Percentiles rank a stretch among this genome's conserved stretches.
Conservation (phyloP, 2,329 filamentous ascomycete species). For the Escovopsis weberi region DNA sequence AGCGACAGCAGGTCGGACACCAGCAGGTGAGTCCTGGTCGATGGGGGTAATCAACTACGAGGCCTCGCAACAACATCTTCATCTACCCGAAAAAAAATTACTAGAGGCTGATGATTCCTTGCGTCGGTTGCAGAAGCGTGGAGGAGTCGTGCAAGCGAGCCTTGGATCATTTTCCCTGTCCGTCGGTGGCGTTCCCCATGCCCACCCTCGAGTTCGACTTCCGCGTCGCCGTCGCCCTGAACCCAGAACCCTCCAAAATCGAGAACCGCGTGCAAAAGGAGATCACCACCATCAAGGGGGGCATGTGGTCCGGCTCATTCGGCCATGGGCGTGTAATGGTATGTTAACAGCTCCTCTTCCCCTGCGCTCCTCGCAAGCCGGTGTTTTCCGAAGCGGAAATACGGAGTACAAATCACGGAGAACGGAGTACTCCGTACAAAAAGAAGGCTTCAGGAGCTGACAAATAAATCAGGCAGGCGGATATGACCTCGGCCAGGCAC, state of each 20-base stretch:
- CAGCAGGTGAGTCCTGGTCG: conserved; percentile 2
- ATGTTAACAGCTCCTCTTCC: conserved; percentile 8
- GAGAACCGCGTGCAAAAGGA: conserved; percentile 30
- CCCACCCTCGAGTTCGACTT: conserved; percentile 35
- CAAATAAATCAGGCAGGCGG: conserved; percentile 23
- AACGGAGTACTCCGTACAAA: neutral
- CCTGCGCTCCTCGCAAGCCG: neutral
- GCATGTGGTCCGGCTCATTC: conserved; percentile 33
- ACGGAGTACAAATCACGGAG: neutral
- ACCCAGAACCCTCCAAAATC: conserved; percentile 27
- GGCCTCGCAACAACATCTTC: neutral
- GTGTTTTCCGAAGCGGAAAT: neutral
- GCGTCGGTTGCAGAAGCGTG: conserved; percentile 14
- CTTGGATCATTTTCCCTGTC: conserved; percentile 26
- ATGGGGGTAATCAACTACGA: too few species aligned
- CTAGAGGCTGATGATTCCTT: conserved; percentile 8
- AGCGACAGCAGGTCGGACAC: conserved; percentile 1
- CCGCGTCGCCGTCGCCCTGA: conserved; percentile 31
- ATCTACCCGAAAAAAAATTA: neutral
- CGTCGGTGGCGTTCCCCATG: conserved; percentile 28
- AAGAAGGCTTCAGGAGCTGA: neutral
- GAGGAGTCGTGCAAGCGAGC: conserved; percentile 25
- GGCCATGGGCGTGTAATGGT: conserved; percentile 33
- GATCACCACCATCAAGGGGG: conserved; percentile 33
- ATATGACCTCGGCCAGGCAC: conserved; percentile 27